Percentiles rank a stretch among this genome's conserved stretches.
Conservation (phyloP, 352 stramenopile genomes). For the Phytophthora ramorum region DNA sequence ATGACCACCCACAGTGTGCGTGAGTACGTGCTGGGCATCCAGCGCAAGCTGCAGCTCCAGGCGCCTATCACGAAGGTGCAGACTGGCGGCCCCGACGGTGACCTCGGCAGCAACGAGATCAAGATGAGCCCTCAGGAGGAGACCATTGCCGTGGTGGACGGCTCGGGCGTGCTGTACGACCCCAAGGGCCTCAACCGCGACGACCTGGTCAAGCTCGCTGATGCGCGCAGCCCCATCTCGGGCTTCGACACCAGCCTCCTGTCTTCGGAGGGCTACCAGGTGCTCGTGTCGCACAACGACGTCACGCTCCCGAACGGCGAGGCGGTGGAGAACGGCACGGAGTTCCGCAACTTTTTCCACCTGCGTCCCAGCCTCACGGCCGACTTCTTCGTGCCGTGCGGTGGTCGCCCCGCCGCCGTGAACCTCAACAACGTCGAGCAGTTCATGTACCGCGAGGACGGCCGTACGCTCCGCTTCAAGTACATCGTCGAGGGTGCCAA, state of each 20-base stretch:
- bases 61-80: conserved; percentile 96
- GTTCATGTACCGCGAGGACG: conserved; percentile 82
- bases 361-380: conserved; percentile 91
- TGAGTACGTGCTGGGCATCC: conserved; percentile 96
- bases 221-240: conserved; percentile 88
- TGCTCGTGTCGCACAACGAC: conserved; percentile 79
- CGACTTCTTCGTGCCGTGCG: conserved; percentile 97
- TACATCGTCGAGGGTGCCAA: conserved; percentile 99
- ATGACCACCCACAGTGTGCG: conserved; percentile 98
- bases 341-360: conserved; percentile 98
- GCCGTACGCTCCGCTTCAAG: conserved; percentile 87
- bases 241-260: conserved; percentile 89
- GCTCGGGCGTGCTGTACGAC: conserved; percentile 94
- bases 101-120: conserved; percentile 98
- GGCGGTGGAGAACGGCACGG: conserved; percentile 92
- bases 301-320: conserved; percentile 73
- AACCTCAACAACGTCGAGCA: conserved; percentile 96
- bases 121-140: conserved; percentile 97
- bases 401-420: conserved; percentile 95
- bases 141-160: conserved; percentile 96
- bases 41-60: conserved; percentile 92
- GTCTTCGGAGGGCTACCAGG: conserved; percentile 64
- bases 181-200: conserved; percentile 93
- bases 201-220: conserved; percentile 93
- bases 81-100: conserved; percentile 96